phyloP scores from a whole-genome alignment of 768 basidiomycete species.

The Rhizopogon vinicolor region DNA sequence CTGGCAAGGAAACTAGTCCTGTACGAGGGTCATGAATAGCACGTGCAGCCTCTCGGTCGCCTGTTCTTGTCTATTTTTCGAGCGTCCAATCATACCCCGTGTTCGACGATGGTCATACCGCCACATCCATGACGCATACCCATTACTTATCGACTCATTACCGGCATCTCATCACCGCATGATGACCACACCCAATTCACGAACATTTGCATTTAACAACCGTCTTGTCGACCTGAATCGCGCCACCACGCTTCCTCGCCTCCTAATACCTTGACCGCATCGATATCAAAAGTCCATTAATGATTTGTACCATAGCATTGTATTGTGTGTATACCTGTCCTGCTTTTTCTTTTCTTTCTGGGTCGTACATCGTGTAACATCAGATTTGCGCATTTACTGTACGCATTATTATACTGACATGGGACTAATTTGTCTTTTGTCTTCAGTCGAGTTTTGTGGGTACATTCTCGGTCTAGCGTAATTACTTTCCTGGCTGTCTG shows the following conservation, averaged over 20 bases:
- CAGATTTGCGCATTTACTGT: conserved; percentile 29
- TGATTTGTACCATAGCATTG: conserved; percentile 28
- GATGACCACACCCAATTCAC: conserved; percentile 19
- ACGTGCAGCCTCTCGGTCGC: not conserved
- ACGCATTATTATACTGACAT: conserved; percentile 26
- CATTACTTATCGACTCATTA: conserved; percentile 30
- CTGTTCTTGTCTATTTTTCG: conserved; percentile 7
- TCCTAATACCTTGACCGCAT: conserved; percentile 10
- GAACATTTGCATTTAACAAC: conserved; percentile 24
- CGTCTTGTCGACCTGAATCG: conserved; percentile 26
- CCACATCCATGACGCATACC: conserved; percentile 28
- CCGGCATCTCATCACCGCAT: conserved; percentile 10
- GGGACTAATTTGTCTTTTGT: conserved; percentile 27
- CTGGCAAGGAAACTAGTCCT: conserved; percentile 35
- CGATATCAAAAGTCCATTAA: conserved; percentile 16
- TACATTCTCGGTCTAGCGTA: conserved; percentile 27
- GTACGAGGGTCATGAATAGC: conserved; percentile 24
- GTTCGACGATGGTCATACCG: conserved; percentile 25
- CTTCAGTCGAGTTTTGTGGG: conserved; percentile 22
- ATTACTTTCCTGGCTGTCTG: conserved; percentile 24
- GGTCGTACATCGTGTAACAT: conserved; percentile 28
- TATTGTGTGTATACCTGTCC: conserved; percentile 23
- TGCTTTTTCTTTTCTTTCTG: conserved; percentile 9
- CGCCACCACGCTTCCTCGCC: conserved; percentile 16
- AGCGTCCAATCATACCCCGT: conserved; percentile 24